phyloP scores from a whole-genome alignment of 2,329 filamentous ascomycete genomes.

The Diaporthe batatas region DNA sequence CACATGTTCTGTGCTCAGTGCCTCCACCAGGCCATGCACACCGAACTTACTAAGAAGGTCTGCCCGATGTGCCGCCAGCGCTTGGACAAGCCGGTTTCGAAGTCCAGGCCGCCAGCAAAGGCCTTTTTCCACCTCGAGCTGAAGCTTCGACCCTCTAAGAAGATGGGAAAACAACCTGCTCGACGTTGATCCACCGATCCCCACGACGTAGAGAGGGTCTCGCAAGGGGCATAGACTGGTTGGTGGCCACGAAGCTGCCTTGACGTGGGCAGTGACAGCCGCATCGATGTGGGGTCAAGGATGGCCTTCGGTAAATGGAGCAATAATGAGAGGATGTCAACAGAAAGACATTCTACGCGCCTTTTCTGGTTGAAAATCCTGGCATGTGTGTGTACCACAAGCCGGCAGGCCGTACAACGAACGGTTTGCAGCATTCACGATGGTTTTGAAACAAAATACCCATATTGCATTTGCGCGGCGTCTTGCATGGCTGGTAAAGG shows the following conservation, averaged over 20 bases:
- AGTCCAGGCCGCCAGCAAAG: slow-evolving; percentile 56
- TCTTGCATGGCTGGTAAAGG: slow-evolving; percentile 34
- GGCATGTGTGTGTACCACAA: slow-evolving; percentile 18
- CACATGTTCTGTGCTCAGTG: slow-evolving; percentile 76
- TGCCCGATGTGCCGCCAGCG: slow-evolving; percentile 75
- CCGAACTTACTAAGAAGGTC: slow-evolving; percentile 66
- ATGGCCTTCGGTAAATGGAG: background rate
- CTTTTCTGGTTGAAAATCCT: background rate
- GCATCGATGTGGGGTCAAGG: background rate
- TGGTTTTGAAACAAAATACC: slow-evolving; percentile 36
- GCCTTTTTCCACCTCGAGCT: slow-evolving; percentile 71
- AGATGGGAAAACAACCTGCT: slow-evolving; percentile 60
- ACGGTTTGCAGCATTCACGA: slow-evolving; percentile 18
- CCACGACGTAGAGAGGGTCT: background rate
- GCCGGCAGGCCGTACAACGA: slow-evolving; percentile 18
- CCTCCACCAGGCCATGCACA: slow-evolving; percentile 70
- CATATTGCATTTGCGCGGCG: slow-evolving; percentile 40
- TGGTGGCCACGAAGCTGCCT: background rate
- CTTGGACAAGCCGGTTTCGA: slow-evolving; percentile 58
- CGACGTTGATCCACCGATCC: background rate
- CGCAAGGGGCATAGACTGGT: no score
- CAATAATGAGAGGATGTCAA: background rate
- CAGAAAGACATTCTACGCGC: background rate
- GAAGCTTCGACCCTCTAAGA: slow-evolving; percentile 71
- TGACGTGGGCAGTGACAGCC: background rate